These are phyloP conservation scores for Ettlia oleoabundans DNA, from an alignment of 139 green algal species.

Conservation along the genomic window DNA sequence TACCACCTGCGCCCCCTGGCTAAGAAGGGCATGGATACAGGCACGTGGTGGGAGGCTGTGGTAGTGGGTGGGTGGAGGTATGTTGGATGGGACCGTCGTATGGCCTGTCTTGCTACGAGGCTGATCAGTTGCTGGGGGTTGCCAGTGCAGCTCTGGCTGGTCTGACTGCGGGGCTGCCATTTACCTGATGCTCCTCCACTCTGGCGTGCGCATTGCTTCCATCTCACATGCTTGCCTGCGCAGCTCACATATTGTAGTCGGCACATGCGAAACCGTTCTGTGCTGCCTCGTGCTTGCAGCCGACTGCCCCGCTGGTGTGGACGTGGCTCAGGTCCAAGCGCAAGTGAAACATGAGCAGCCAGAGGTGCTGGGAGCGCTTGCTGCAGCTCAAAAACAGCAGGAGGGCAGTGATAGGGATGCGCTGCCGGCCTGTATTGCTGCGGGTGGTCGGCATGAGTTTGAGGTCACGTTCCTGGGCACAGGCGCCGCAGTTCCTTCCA, in stretches of 20 bases:
- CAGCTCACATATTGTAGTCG: not conserved
- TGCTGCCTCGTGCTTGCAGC: not conserved
- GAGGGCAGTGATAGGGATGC: not conserved
- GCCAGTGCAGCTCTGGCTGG: not conserved
- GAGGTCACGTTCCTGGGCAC: slow-evolving; percentile 71
- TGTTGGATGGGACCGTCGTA: too few relatives aligned
- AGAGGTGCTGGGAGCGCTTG: slow-evolving; percentile 11
- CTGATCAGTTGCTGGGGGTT: too few relatives aligned
- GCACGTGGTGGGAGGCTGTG: too few relatives aligned
- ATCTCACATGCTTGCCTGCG: not conserved
- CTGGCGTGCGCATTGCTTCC: too few relatives aligned
- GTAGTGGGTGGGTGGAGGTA: too few relatives aligned
- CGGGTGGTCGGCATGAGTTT: slow-evolving; percentile 34
- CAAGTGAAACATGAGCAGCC: slow-evolving; percentile 35
- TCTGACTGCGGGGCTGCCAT: not conserved
- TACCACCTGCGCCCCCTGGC: slow-evolving; percentile 60
- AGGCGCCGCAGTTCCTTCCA: slow-evolving; percentile 83
- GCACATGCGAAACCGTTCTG: not conserved
- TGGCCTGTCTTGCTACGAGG: too few relatives aligned
- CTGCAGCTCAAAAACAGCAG: not conserved
- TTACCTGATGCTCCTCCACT: not conserved
- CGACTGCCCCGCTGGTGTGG: slow-evolving; percentile 20
- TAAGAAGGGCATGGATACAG: slow-evolving; percentile 54
- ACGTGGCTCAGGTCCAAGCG: slow-evolving; percentile 29
- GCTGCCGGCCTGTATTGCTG: slow-evolving; percentile 20